Percentiles rank a stretch among this genome's conserved stretches.
Conservation (phyloP, 805 yeast species). For the Ogataea henricii region DNA sequence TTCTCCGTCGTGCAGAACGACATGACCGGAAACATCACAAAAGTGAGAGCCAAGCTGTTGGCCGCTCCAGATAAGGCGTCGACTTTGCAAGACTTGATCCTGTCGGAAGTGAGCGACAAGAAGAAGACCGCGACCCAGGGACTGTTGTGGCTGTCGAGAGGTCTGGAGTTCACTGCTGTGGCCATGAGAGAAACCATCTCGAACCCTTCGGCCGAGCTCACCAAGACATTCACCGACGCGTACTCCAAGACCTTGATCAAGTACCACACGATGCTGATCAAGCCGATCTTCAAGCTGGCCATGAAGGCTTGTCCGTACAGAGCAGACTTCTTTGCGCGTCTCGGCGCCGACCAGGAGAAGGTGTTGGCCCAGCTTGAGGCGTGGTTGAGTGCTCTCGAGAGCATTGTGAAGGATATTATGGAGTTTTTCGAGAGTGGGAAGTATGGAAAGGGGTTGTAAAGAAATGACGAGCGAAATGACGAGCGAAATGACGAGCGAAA, state of each 20-base stretch:
- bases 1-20: constrained; percentile 84
- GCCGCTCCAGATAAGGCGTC: constrained; percentile 61
- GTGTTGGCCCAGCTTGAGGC: constrained; percentile 63
- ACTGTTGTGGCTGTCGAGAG: constrained; percentile 81
- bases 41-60: constrained; percentile 66
- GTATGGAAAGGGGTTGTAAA: constrained; percentile 77
- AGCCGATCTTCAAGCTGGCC: constrained; percentile 88
- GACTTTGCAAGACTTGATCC: constrained; percentile 78
- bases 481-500: neutral
- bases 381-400: constrained; percentile 80
- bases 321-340: constrained; percentile 77
- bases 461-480: neutral
- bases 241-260: constrained; percentile 78
- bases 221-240: constrained; percentile 81
- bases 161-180: constrained; percentile 86
- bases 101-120: constrained; percentile 67
- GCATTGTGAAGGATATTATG: constrained; percentile 69
- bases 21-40: constrained; percentile 82
- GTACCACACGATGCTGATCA: constrained; percentile 78
- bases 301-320: constrained; percentile 96
- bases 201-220: constrained; percentile 63
- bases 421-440: constrained; percentile 77
- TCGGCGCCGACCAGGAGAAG: constrained; percentile 72
- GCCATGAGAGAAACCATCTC: constrained; percentile 81
- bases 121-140: constrained; percentile 88